Base-by-base conservation (phyloP, 2,329 filamentous ascomycete species). In the Akanthomyces uredinophilus region DNA sequence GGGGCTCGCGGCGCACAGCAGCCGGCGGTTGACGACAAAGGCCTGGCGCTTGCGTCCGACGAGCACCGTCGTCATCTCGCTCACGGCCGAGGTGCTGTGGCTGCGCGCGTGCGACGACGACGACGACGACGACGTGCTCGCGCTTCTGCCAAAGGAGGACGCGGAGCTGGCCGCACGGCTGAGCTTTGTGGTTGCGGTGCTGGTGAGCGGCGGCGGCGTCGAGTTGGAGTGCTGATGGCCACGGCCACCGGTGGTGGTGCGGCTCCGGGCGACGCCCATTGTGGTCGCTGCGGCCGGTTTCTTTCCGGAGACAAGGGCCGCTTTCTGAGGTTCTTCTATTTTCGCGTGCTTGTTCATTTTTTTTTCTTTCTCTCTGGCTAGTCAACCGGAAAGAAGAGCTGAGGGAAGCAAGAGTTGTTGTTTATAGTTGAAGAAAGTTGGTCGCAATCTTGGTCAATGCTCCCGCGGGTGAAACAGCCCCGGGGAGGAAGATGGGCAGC, bases 1-100 rank as follows among this genome's bases (percentile, higher is more conserved):
- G 44, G 73, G 66, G 29, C 80, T 81, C 27, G 74, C 74, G 44
- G 75, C 73, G 67, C 77, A 80, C 24, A 85, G 74, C 14, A 81
- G 77, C 46, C 73, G 74, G 65, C 74, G 74, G 70, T 80, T 76
- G 62, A 81, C 71, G 49, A 69, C 70, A 68, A 81, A 81, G 60
- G 74, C 72, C 11, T 71, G 69, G 61, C 78, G 70, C 49, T 75
- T 74, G 46, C 75, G 71, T 4, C 79, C 79, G 63, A 81, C 73
- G 58, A 79, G 72, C 39, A 81, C 69, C 7, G 71, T 78, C 32
- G 72, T 69, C 60, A 70, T 69, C 29, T 68, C 65, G 20, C 57
- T 24, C 35, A 24, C 6, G 60, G 60, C 22, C 5, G 50, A 22
- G 20, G 49, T 47, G 49, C 58, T 60, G 37, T 54, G 37, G 50